Evolutionary conservation across 371 early-diverging fungal genomes (phyloP).

Genomic region (Rhizopus delemar): DNA sequence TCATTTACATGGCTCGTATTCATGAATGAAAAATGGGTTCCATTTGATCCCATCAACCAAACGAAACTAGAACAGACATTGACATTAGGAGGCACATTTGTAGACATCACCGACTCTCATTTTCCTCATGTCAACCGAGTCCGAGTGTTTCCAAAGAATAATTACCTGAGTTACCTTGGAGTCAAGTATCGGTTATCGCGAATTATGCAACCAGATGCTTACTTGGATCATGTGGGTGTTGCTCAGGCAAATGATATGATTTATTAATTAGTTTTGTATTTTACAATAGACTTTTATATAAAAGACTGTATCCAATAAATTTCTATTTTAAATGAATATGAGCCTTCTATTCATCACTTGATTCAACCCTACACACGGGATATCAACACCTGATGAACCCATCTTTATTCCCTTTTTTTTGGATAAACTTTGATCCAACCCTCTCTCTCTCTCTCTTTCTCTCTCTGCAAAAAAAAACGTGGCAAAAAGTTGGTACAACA

Average conservation of each 20-base stretch:
- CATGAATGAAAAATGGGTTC: constrained; percentile 38
- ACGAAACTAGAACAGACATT: constrained; percentile 38
- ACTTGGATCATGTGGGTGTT: constrained; percentile 32
- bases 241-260: constrained; percentile 17
- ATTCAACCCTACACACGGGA: no score
- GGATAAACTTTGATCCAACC: not conserved
- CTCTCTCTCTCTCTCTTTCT: no score
- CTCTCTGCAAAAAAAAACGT: not conserved
- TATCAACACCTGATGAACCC: no score
- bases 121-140: constrained; percentile 38
- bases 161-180: constrained; percentile 41
- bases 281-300: no score
- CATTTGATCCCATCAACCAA: constrained; percentile 38
- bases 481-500: not conserved
- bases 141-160: constrained; percentile 37
- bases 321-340: no score
- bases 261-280: constrained; percentile 3
- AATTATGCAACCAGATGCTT: constrained; percentile 44
- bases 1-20: constrained; percentile 42
- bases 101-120: constrained; percentile 35
- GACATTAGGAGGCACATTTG: constrained; percentile 40
- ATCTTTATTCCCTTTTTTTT: no score
- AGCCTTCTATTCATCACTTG: no score
- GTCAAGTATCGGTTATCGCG: constrained; percentile 42
- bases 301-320: no score